Conservation (phyloP, 1,139 yeast genomes). For the Meyerozyma athensensis region DNA sequence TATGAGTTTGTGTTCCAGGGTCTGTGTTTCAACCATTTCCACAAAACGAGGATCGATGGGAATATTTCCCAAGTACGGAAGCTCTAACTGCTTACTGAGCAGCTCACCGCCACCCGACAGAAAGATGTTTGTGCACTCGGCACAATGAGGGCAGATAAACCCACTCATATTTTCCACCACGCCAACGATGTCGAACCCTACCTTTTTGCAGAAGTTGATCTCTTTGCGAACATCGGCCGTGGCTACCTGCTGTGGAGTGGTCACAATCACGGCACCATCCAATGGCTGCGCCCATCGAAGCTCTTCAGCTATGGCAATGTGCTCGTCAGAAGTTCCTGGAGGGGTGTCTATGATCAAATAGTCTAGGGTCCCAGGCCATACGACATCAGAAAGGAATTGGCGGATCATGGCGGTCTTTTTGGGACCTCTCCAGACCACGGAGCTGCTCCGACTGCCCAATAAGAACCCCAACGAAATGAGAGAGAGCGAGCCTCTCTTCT, state of each 20-base stretch:
- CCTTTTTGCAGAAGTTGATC: constrained; percentile 43
- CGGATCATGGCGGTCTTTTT: constrained; percentile 96
- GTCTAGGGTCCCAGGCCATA: constrained; percentile 66
- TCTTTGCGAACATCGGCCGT: constrained; percentile 50
- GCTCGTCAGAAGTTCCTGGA: constrained; percentile 98
- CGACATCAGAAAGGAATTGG: constrained; percentile 85
- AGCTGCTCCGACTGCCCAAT: constrained; percentile 74
- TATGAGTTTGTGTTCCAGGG: constrained; percentile 25
- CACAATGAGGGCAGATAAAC: constrained; percentile 66
- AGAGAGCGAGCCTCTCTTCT: constrained; percentile 36
- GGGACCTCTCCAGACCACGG: constrained; percentile 98
- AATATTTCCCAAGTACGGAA: constrained; percentile 76
- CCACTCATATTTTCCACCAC: constrained; percentile 48
- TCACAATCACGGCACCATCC: constrained; percentile 46
- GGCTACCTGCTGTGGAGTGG: constrained; percentile 52
- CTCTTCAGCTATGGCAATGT: constrained; percentile 93
- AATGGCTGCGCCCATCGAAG: constrained; percentile 50
- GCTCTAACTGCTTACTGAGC: constrained; percentile 54
- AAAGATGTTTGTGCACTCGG: constrained; percentile 87
- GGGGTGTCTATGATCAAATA: constrained; percentile 93
- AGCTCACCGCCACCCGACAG: constrained; percentile 89
- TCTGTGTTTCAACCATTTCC: constrained; percentile 68
- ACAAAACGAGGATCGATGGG: constrained; percentile 94
- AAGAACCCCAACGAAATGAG: constrained; percentile 92
- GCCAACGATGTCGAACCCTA: constrained; percentile 39